Conservation (phyloP, 257 asterid species). For the Nicotiana otophora region DNA sequence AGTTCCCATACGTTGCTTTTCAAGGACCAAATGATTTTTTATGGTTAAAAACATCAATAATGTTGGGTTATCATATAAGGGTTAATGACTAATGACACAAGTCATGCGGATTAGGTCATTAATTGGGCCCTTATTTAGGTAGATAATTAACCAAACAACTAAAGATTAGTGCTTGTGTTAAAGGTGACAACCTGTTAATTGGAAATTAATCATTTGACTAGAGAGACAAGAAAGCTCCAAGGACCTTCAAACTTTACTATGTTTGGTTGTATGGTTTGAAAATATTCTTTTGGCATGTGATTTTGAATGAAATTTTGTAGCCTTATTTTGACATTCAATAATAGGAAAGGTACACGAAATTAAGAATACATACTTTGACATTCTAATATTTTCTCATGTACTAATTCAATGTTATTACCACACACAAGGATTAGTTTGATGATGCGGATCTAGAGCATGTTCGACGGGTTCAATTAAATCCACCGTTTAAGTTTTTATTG, state of each 20-base stretch:
- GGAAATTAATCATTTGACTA: slow-evolving; percentile 7
- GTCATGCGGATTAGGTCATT: slow-evolving; percentile 4
- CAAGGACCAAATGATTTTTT: neutral
- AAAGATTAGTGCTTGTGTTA: neutral
- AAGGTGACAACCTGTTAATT: slow-evolving; percentile 12
- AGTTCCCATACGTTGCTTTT: neutral
- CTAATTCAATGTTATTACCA: neutral
- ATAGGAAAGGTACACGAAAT: neutral
- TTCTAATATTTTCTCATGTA: too few relatives aligned
- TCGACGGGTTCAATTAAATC: too few relatives aligned
- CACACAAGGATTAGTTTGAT: neutral
- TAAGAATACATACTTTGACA: neutral
- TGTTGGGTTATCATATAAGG: neutral
- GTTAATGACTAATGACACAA: neutral
- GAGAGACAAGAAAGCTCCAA: neutral
- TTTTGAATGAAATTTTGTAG: neutral
- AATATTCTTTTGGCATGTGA: slow-evolving; percentile 2
- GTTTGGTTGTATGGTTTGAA: neutral
- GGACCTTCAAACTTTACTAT: neutral
- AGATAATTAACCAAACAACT: slow-evolving; percentile 1
- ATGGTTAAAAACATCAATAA: neutral
- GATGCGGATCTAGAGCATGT: too few relatives aligned
- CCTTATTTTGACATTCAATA: neutral
- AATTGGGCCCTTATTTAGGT: neutral
- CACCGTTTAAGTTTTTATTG: too few relatives aligned